phyloP scores from a whole-genome alignment of 2,329 filamentous ascomycete genomes.

The Proliferodiscus dingleyae region DNA sequence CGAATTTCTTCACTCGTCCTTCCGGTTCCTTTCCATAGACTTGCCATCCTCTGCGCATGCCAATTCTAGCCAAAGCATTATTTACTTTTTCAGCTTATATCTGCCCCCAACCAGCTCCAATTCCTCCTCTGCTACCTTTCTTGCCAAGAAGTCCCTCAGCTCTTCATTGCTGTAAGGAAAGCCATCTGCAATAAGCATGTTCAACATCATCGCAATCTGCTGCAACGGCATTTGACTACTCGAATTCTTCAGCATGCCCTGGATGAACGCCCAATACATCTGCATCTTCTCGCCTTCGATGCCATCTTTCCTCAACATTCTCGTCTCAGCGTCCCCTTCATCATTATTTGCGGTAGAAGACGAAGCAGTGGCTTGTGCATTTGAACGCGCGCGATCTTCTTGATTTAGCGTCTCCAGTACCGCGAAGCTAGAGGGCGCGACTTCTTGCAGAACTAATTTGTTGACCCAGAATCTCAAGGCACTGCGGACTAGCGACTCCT shows the following conservation, averaged over 20 bases:
- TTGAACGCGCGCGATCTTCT: conserved; percentile 30
- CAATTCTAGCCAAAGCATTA: background rate
- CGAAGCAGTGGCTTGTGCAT: conserved; percentile 23
- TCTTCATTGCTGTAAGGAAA: conserved; percentile 90
- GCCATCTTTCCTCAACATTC: conserved; percentile 41
- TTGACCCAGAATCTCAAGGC: conserved; percentile 69
- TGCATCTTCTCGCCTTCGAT: conserved; percentile 61
- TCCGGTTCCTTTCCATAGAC: no score
- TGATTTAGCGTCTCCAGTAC: conserved; percentile 62
- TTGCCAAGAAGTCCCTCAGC: conserved; percentile 70
- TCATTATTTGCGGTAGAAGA: conserved; percentile 13
- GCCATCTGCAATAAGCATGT: conserved; percentile 81
- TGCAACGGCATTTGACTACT: conserved; percentile 71
- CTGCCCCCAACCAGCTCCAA: conserved; percentile 67
- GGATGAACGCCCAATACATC: conserved; percentile 87
- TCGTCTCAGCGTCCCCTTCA: conserved; percentile 22
- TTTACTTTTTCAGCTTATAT: conserved; percentile 61
- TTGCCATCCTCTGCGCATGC: background rate
- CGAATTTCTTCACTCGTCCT: no score
- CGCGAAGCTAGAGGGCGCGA: conserved; percentile 50
- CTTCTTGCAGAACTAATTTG: conserved; percentile 59
- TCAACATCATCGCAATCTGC: conserved; percentile 90
- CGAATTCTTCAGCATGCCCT: conserved; percentile 92
- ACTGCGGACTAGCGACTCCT: conserved; percentile 63
- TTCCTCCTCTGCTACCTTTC: conserved; percentile 69